Conservation (phyloP, 441 rosid genomes). For the Manihot esculenta region DNA sequence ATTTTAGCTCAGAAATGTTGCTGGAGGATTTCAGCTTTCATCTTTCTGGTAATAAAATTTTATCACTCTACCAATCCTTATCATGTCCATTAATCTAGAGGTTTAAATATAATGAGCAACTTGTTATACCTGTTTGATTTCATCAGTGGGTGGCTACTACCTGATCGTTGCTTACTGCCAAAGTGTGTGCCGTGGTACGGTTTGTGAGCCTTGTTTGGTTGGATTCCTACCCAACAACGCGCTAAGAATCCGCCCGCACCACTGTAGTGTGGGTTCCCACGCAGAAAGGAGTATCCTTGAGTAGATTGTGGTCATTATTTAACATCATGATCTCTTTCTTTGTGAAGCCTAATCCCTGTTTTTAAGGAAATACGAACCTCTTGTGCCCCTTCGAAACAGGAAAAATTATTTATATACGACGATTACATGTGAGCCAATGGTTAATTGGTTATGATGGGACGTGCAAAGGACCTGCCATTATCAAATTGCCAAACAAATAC, state of each 20-base stretch:
- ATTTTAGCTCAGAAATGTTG: conserved; percentile 16
- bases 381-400: no score
- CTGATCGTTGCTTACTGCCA: background rate
- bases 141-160: no score
- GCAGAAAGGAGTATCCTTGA: background rate
- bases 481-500: background rate
- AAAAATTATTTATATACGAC: no score
- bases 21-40: conserved; percentile 16
- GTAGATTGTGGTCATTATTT: background rate
- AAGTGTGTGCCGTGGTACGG: background rate
- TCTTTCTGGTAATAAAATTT: conserved; percentile 17
- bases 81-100: background rate
- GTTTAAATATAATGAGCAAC: background rate
- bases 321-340: background rate
- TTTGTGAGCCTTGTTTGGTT: background rate
- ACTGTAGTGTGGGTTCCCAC: no score
- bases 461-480: no score
- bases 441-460: no score
- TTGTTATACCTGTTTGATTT: background rate
- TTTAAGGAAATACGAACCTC: no score
- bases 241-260: background rate
- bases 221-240: background rate
- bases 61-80: background rate
- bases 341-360: background rate
- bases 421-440: no score